Conservation (phyloP, 2,329 filamentous ascomycete species). For the Apiospora sp. region DNA sequence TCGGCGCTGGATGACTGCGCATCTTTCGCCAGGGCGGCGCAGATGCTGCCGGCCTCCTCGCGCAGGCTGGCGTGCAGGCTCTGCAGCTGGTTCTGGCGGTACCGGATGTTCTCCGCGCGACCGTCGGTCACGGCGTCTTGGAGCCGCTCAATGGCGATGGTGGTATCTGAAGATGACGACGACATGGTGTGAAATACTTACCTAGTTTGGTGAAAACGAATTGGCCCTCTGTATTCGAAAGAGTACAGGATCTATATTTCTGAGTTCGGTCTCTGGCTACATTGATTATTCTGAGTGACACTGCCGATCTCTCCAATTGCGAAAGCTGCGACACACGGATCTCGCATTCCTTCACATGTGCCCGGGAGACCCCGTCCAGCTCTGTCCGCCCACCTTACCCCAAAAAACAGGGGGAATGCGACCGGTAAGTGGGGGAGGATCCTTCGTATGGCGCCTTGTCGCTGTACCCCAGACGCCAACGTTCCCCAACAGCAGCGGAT, state of each 20-base stretch:
- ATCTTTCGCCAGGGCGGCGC: slow-evolving; percentile 43
- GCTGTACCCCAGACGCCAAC: slow-evolving; percentile 8
- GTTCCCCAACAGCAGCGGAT: slow-evolving; percentile 1
- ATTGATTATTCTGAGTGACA: not conserved
- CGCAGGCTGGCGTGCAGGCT: slow-evolving; percentile 44
- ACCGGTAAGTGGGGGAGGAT: slow-evolving; percentile 15
- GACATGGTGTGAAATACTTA: slow-evolving; percentile 25
- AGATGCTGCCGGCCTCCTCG: slow-evolving; percentile 39
- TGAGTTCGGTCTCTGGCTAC: not conserved
- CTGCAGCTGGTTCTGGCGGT: slow-evolving; percentile 49
- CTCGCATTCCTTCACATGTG: slow-evolving; percentile 4
- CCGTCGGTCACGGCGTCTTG: slow-evolving; percentile 47
- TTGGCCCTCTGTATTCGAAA: not conserved
- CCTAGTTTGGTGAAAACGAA: not conserved
- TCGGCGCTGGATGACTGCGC: slow-evolving; percentile 42
- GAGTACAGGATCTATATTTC: not conserved
- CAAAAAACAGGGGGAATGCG: slow-evolving; percentile 5
- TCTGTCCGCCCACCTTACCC: not conserved
- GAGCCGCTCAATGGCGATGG: slow-evolving; percentile 39
- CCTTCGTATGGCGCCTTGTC: not conserved
- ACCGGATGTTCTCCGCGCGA: slow-evolving; percentile 46
- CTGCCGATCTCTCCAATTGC: not conserved
- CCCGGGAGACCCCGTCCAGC: not conserved
- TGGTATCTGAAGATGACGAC: slow-evolving; percentile 25
- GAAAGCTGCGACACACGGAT: not conserved